Conservation (phyloP, 805 yeast genomes). For the Candida berthetii region DNA sequence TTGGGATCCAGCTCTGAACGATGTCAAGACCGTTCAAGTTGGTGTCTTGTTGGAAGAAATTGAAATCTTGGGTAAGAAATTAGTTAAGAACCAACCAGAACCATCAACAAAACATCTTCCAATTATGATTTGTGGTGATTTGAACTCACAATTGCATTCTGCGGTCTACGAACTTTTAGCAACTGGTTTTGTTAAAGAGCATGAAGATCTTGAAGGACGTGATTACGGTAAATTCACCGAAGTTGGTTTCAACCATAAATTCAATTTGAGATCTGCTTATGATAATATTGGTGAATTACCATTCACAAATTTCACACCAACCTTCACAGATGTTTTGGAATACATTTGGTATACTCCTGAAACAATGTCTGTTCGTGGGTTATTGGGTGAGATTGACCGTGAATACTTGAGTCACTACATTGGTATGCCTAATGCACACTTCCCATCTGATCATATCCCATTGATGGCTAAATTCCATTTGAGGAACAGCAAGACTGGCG, state of each 20-base stretch:
- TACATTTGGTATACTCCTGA: conserved; percentile 92
- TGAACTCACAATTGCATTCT: conserved; percentile 78
- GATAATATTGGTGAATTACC: conserved; percentile 83
- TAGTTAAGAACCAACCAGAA: conserved; percentile 28
- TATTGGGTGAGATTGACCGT: conserved; percentile 78
- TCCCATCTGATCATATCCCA: conserved; percentile 90
- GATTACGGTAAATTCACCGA: conserved; percentile 90
- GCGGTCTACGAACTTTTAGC: conserved; percentile 91
- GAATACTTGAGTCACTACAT: conserved; percentile 71
- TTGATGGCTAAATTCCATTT: conserved; percentile 70
- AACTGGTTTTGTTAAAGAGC: conserved; percentile 73
- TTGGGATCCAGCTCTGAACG: conserved; percentile 97
- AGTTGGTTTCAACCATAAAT: conserved; percentile 77
- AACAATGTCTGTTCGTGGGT: conserved; percentile 74
- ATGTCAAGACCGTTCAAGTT: conserved; percentile 93
- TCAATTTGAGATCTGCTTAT: conserved; percentile 82
- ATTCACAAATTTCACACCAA: conserved; percentile 91
- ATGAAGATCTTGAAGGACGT: conserved; percentile 76
- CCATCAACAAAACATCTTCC: conserved; percentile 55
- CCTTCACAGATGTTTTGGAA: conserved; percentile 89
- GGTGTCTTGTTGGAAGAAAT: conserved; percentile 88
- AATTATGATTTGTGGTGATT: conserved; percentile 90
- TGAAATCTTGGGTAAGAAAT: conserved; percentile 48
- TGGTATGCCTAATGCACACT: conserved; percentile 91
- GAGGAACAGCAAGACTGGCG: conserved; percentile 30